Base-by-base conservation (phyloP, 2,329 filamentous ascomycete species). In the Botrytis galanthina region DNA sequence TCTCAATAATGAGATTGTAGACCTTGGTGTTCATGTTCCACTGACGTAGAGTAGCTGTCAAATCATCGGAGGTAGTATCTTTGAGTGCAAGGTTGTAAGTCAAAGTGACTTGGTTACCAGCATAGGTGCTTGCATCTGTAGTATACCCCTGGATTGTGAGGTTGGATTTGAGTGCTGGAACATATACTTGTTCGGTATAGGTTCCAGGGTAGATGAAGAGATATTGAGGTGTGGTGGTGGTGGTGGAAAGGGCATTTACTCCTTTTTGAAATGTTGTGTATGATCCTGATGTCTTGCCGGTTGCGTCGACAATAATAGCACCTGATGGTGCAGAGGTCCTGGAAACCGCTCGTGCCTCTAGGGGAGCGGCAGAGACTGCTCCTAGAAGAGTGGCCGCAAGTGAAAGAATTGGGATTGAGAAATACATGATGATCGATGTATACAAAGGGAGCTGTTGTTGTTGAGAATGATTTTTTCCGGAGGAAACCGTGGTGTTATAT, bases 151-250 rank as follows among this genome's bases (percentile, higher is more conserved):
- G 88, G 74, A 89, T 84, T 10, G 84, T 86, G 62, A 89, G 80
- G 29, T 83, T 81, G 8, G 84, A 85, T 32, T 82, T 82, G 66
- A 86, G 82, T 4, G 80, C 77, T n/a, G 84, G 81, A 67, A 90
- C 83, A 78, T 84, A 86, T 68, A 89, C 86, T 80, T 89, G 87
- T 79, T 89, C 87, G 20, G 81, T 81, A 81, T 90, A 90, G 57
- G 84, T 88, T 4, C 88, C 88, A 35, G 84, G 81, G 75, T 86
- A 80, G 78, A 89, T 87, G 81, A 88, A 89, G 80, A 89, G 86
- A 74, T 82, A 84, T 76, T 88, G 86, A 18, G 83, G 82, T 0
- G 79, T 75, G 8, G 84, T 84, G 22, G 82, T 82, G 16, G 80
- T 81, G 14, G 81, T 83, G 71, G 82, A 84, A 10, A 89, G 82